A percentile compares a stretch with the other conserved stretches of the same genome.
phyloP scores from a whole-genome alignment of 2,329 filamentous ascomycete genomes.

The Teratosphaeriaceae sp. region DNA sequence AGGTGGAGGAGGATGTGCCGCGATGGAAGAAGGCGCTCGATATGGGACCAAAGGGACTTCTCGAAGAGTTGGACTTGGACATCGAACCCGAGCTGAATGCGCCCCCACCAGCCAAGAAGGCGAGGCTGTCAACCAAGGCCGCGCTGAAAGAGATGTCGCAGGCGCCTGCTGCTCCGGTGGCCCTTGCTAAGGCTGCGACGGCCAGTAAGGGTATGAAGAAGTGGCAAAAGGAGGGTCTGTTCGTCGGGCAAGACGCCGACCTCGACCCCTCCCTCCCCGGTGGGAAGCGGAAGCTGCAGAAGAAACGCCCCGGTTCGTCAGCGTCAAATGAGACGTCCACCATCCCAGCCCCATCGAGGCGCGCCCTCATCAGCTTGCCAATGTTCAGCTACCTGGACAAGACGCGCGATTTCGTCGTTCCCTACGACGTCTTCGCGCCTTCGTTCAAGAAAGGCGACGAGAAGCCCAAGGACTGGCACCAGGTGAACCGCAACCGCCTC shows the following conservation, averaged over 20 bases:
- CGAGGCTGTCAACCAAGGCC: slow-evolving; percentile 16
- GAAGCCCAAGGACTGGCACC: slow-evolving; percentile 88
- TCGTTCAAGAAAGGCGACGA: slow-evolving; percentile 67
- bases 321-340: slow-evolving; percentile 6
- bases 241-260: slow-evolving; percentile 66
- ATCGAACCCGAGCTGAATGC: slow-evolving; percentile 13
- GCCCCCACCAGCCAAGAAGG: slow-evolving; percentile 23
- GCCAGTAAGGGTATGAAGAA: slow-evolving; percentile 54
- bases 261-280: slow-evolving; percentile 31
- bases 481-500: slow-evolving; percentile 89
- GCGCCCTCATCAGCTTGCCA: slow-evolving; percentile 32
- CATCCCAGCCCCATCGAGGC: slow-evolving; percentile 49
- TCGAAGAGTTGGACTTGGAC: slow-evolving; percentile 28
- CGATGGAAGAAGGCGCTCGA: slow-evolving; percentile 26
- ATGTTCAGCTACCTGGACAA: slow-evolving; percentile 50
- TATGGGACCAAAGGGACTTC: slow-evolving; percentile 23
- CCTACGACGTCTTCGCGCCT: slow-evolving; percentile 84
- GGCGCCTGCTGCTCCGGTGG: slow-evolving; percentile 14
- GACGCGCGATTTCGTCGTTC: slow-evolving; percentile 72
- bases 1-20: slow-evolving; percentile 14
- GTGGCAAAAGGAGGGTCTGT: slow-evolving; percentile 77
- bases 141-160: slow-evolving; percentile 17
- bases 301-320: slow-evolving; percentile 25
- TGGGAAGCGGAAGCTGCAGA: slow-evolving; percentile 43
- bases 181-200: slow-evolving; percentile 20